Evolutionary conservation across 495 filamentous ascomycete species (phyloP).

Genomic region (Amphirosellinia nigrospora): DNA sequence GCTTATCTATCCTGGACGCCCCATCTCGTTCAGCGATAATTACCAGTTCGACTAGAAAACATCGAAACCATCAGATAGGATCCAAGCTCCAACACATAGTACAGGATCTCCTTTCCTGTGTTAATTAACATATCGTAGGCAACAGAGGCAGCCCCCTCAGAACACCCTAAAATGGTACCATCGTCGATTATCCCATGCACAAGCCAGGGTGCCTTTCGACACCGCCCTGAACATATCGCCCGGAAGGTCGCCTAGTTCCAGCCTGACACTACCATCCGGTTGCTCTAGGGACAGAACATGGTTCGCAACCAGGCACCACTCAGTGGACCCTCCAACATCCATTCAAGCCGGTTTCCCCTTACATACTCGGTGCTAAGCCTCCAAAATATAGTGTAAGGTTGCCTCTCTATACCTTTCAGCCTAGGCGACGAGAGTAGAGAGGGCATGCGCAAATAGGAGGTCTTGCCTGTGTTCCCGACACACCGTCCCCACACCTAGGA

Average conservation of each 20-base stretch:
- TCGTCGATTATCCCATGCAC: neutral
- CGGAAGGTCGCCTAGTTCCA: neutral
- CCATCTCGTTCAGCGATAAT: neutral
- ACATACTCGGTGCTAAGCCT: neutral
- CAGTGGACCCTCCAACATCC: neutral
- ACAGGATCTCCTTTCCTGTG: neutral
- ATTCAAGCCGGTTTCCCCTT: neutral
- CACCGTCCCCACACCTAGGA: conserved; percentile 15
- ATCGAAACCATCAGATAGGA: neutral
- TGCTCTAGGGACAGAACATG: neutral
- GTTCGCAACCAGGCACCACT: conserved; percentile 15
- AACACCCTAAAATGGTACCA: neutral
- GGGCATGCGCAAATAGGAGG: neutral
- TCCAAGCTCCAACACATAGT: neutral
- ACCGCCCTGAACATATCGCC: neutral
- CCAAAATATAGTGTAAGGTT: neutral
- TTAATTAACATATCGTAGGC: neutral
- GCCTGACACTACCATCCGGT: neutral
- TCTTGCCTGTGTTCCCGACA: neutral
- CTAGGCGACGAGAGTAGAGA: neutral
- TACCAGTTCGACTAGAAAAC: neutral
- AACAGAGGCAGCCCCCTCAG: neutral
- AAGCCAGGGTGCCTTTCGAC: neutral
- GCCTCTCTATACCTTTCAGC: neutral
- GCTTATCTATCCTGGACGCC: neutral